Percentiles rank a stretch among this genome's conserved stretches.
These are phyloP conservation scores for Coemansia sp. DNA, from an alignment of 192 early-diverging fungal species.

Conservation along the genomic window DNA sequence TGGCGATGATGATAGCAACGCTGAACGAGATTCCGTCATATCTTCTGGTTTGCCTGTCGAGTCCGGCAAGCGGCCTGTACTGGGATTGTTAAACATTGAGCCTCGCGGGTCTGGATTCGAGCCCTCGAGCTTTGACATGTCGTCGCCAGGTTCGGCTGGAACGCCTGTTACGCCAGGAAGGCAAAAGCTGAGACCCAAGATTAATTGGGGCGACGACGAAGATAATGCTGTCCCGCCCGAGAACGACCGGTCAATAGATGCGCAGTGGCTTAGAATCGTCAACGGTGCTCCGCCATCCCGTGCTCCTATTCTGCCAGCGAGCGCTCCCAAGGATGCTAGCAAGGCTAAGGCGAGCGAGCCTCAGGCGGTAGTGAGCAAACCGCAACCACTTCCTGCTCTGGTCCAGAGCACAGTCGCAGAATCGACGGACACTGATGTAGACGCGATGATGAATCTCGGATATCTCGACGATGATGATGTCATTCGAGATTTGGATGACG, in stretches of 20 bases:
- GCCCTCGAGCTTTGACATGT: conserved; percentile 26
- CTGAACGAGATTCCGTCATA: background rate
- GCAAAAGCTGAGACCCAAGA: conserved; percentile 31
- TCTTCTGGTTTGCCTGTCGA: background rate
- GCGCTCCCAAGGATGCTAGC: background rate
- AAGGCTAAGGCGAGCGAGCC: background rate
- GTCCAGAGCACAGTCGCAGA: background rate
- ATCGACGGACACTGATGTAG: background rate
- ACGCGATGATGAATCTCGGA: background rate
- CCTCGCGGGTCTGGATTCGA: conserved; percentile 10
- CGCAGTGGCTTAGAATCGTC: conserved; percentile 55
- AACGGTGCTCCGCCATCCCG: conserved; percentile 41
- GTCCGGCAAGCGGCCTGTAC: conserved; percentile 5
- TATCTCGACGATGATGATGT: background rate
- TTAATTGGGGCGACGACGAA: conserved; percentile 51
- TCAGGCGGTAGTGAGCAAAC: background rate
- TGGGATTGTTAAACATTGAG: conserved; percentile 16
- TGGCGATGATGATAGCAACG: background rate
- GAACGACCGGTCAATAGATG: conserved; percentile 35
- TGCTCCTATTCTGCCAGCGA: conserved; percentile 4
- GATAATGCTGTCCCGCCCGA: conserved; percentile 24
- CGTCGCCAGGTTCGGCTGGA: conserved; percentile 15
- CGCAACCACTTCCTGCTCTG: background rate
- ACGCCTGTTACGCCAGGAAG: conserved; percentile 26
- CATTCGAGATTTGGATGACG: background rate